Base-by-base conservation (phyloP, 225 moss, liverwort and hornwort genomes). In the Antitrichia curtipendula region DNA sequence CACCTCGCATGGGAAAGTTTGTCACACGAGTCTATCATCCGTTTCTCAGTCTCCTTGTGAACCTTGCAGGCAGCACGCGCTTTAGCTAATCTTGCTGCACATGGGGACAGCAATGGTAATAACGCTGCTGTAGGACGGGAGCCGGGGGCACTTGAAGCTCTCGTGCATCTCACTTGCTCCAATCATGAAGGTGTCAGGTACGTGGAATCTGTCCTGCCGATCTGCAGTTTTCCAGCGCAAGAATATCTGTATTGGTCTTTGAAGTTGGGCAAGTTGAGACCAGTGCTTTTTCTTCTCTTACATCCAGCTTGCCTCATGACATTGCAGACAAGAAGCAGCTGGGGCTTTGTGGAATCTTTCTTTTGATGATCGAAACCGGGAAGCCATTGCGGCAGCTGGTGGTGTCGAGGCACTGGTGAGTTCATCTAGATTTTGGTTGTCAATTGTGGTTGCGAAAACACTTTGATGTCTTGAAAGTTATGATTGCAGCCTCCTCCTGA, bases 311-410 rank as follows among this genome's bases (percentile, higher is more conserved):
- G 68, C 36, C 58, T 79, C 34, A 9, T 78, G 74, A 56, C 87
- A 81, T 43, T 60, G 56, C 90, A 98, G 97, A 91, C 97, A 98
- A 93, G 97, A 98, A 90, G 97, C 97, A 86, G 97, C 97, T 70
- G 97, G 97, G 73, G 97, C 97, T 66, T 87, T 98, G 89, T 98
- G 97, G 97, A 98, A 98, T 91, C 90, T 98, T 77, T 98, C 97
- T 68, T 97, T 98, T 90, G 97, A 98, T 93, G 97, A 98, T 88
- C 92, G 95, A 76, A 98, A 98, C 70, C 94, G 97, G 85, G 97
- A 98, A 91, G 96, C 96, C 74, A 98, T 98, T 88, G 97, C 97
- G 69, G 94, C 92, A 78, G 96, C 94, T 86, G 95, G 96, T 76
- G 97, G 97, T 80, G 96, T 98, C 27, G 95, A 98, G 92, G 97